phyloP scores from a whole-genome alignment of 148 eudicot genomes.

The Amaranthus cruentus region DNA sequence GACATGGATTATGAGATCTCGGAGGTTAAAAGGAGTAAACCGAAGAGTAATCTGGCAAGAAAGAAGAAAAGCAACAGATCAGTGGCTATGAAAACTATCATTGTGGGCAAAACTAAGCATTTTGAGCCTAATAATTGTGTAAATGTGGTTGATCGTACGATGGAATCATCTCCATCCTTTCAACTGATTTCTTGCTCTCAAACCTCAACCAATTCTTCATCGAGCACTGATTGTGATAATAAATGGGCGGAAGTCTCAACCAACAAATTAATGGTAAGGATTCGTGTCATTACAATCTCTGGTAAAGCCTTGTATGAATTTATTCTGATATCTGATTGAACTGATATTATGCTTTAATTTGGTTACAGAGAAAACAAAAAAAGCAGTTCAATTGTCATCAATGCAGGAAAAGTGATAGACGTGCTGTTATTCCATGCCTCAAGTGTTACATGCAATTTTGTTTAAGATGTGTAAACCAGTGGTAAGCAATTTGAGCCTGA shows the following conservation, averaged over 20 bases:
- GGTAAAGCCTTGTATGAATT: background rate
- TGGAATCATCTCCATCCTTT: slow-evolving; percentile 24
- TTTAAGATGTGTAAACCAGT: slow-evolving; percentile 54
- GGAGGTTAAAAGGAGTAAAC: slow-evolving; percentile 1
- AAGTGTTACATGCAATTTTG: slow-evolving; percentile 58
- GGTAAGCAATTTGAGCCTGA: slow-evolving; percentile 40
- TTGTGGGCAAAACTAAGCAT: slow-evolving; percentile 4
- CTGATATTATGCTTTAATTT: background rate
- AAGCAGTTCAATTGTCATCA: slow-evolving; percentile 54
- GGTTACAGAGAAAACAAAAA: slow-evolving; percentile 28
- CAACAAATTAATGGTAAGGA: slow-evolving; percentile 22
- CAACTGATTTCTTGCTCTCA: slow-evolving; percentile 27
- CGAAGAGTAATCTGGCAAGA: background rate
- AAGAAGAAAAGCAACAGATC: background rate
- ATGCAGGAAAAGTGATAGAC: slow-evolving; percentile 52
- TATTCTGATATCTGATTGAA: too few relatives aligned
- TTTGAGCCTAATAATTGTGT: background rate
- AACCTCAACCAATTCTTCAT: slow-evolving; percentile 15
- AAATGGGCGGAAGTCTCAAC: slow-evolving; percentile 8
- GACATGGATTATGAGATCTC: slow-evolving; percentile 17
- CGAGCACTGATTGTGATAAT: slow-evolving; percentile 24
- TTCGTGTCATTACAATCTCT: too few relatives aligned
- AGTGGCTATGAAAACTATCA: slow-evolving; percentile 13
- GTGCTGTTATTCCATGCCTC: slow-evolving; percentile 55
- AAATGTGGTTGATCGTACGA: background rate